Evolutionary conservation across 441 rosid genomes (phyloP).

Genomic region (Gossypium davidsonii): DNA sequence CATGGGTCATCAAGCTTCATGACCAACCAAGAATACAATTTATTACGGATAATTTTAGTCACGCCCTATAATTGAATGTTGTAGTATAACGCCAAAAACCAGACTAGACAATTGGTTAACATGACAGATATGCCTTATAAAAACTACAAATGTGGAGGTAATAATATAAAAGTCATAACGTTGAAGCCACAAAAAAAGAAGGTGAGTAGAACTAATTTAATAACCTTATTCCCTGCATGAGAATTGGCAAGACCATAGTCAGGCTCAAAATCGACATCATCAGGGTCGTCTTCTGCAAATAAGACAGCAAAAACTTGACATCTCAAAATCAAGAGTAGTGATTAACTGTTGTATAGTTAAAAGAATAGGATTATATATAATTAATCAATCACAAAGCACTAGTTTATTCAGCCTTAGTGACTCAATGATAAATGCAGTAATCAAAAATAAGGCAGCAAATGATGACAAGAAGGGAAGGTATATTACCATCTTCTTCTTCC

Average conservation of each 20-base stretch:
- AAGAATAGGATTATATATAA: neutral
- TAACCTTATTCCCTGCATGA: slow-evolving; percentile 53
- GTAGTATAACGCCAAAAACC: neutral
- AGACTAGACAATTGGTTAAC: neutral
- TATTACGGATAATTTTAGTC: neutral
- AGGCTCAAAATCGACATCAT: slow-evolving; percentile 95
- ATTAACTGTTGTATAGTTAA: neutral
- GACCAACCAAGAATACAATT: slow-evolving; percentile 3
- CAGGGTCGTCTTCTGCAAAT: slow-evolving; percentile 86
- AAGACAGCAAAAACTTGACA: slow-evolving; percentile 24
- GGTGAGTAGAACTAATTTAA: slow-evolving; percentile 9
- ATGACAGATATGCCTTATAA: neutral
- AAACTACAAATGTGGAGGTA: neutral
- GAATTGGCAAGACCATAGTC: slow-evolving; percentile 38
- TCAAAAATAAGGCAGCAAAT: neutral
- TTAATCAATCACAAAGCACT: neutral
- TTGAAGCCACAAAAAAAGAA: neutral
- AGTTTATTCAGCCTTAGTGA: neutral
- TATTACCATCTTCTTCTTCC: slow-evolving; percentile 83
- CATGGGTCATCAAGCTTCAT: neutral
- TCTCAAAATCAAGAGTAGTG: slow-evolving; percentile 11
- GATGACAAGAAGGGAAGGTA: slow-evolving; percentile 8
- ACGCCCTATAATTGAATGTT: neutral
- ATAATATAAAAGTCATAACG: neutral
- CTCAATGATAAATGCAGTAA: neutral